Evolutionary conservation across 2,329 filamentous ascomycete species (phyloP).

Genomic region (Drechslerella dactyloides): DNA sequence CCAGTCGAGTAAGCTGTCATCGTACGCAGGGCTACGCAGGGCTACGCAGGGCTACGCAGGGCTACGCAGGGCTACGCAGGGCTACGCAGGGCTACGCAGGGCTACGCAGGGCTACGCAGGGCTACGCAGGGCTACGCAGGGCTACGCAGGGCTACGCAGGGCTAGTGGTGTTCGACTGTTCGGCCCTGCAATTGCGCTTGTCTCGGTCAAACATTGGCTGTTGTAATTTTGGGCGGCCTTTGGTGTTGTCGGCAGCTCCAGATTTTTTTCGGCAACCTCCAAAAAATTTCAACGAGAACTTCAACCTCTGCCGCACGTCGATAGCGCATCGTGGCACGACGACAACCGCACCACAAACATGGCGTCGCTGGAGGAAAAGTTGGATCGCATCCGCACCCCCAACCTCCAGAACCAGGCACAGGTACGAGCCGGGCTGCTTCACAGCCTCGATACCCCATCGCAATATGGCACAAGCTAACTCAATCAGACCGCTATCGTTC

Average conservation of each 20-base stretch:
- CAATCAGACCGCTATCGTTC: slow-evolving; percentile 77
- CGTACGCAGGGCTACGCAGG: too few relatives aligned
- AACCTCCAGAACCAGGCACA: slow-evolving; percentile 95
- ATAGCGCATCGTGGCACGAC: slow-evolving; percentile 24
- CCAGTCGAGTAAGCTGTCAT: too few relatives aligned
- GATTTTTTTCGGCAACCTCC: slow-evolving; percentile 25
- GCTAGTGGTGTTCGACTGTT: background rate
- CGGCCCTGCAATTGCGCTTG: background rate
- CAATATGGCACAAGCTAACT: background rate
- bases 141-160: too few relatives aligned
- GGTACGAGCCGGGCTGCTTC: slow-evolving; percentile 62
- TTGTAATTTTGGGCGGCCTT: slow-evolving; percentile 22
- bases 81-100: too few relatives aligned
- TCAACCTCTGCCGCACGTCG: slow-evolving; percentile 4
- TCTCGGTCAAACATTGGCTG: background rate
- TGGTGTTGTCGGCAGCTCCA: slow-evolving; percentile 26
- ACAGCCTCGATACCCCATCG: slow-evolving; percentile 21
- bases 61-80: too few relatives aligned
- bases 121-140: too few relatives aligned
- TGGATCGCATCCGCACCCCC: slow-evolving; percentile 95
- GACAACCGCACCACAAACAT: slow-evolving; percentile 55
- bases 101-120: too few relatives aligned
- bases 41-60: too few relatives aligned
- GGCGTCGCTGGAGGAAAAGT: slow-evolving; percentile 80
- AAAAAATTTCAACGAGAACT: slow-evolving; percentile 26